Evolutionary conservation across 169 alveolate genomes (phyloP), one percentile per base, ranked within the genome.

Genomic region (Cryptosporidium muris): DNA sequence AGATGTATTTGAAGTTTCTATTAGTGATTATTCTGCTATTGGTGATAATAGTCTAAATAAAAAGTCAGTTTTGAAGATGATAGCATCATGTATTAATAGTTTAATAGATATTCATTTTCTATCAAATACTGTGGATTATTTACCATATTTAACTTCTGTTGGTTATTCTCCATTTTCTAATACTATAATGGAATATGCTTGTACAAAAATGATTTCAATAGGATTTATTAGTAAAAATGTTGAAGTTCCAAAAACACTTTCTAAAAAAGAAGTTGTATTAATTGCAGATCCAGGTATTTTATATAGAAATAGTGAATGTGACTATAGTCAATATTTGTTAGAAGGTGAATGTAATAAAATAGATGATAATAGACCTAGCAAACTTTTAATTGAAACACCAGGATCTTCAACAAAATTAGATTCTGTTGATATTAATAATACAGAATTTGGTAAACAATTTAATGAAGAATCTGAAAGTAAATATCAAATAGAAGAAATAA

Each of bases 1-100:
- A 11, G 85, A 74, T 62, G 85, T 68, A 36, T 74, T 74, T 43
- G 85, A 74, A 38, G n/a, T 74, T 58, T 74, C 85, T 12, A 47
- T 68, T 8, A 74, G 48, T 8, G 62, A 48, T 3, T 74, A 74
- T n/a, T 34, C 45, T 47, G 60, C 40, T 14, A 56, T 74, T 48
- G 52, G 85, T 37, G 85, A 74, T 60, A 4, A 54, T 11, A 62
- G 74, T 38, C 36, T 74, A 4, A 52, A 14, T 25, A 56, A 74
- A 25, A 42, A 54, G 3, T 34, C 85, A 36, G 74, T 68, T 3
- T 9, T 74, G 2, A 74, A 74, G 37, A 74, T 74, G 85, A 74
- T 74, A 43, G 85, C 85, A 58, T 47, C 34, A 25, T 74, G 85
- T 11, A 38, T 68, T 11, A 25, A 51, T 47, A 45, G 4, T 2